Conservation (phyloP, 2,329 filamentous ascomycete species). For the Cercospora berteroae region DNA sequence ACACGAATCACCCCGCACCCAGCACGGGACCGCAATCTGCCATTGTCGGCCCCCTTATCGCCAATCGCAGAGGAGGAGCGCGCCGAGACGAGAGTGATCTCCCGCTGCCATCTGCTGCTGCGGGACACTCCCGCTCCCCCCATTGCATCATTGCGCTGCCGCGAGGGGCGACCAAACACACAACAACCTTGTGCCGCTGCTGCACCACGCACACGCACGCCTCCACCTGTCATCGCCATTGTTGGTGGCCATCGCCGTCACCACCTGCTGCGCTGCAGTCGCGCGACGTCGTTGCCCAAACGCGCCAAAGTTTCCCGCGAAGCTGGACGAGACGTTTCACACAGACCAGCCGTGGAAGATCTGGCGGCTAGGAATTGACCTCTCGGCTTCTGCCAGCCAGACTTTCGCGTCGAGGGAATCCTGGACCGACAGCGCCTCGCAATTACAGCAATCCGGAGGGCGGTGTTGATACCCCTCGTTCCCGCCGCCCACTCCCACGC, state of each 20-base stretch:
- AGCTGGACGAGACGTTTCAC: constrained; percentile 10
- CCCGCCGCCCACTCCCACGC: neutral
- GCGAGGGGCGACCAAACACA: constrained; percentile 9
- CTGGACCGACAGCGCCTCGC: constrained; percentile 18
- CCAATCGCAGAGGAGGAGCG: neutral
- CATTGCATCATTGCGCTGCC: constrained; percentile 10
- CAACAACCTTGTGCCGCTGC: neutral
- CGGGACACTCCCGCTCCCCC: neutral
- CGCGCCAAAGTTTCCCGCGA: neutral
- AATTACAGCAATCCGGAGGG: constrained; percentile 14
- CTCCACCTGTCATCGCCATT: constrained; percentile 1
- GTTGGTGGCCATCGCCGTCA: constrained; percentile 3
- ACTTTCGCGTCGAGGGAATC: constrained; percentile 12
- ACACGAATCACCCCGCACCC: constrained; percentile 1
- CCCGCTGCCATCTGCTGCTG: constrained; percentile 12
- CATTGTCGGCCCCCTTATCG: neutral
- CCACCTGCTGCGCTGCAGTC: constrained; percentile 1
- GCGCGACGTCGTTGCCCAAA: constrained; percentile 11
- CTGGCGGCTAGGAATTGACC: constrained; percentile 10
- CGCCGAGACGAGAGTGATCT: constrained; percentile 13
- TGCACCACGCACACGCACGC: neutral
- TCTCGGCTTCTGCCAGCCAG: constrained; percentile 1
- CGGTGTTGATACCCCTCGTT: constrained; percentile 4
- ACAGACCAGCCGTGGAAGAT: constrained; percentile 13
- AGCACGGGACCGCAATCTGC: neutral